phyloP scores from a whole-genome alignment of 495 filamentous ascomycete species.

The Delitschia confertaspora region DNA sequence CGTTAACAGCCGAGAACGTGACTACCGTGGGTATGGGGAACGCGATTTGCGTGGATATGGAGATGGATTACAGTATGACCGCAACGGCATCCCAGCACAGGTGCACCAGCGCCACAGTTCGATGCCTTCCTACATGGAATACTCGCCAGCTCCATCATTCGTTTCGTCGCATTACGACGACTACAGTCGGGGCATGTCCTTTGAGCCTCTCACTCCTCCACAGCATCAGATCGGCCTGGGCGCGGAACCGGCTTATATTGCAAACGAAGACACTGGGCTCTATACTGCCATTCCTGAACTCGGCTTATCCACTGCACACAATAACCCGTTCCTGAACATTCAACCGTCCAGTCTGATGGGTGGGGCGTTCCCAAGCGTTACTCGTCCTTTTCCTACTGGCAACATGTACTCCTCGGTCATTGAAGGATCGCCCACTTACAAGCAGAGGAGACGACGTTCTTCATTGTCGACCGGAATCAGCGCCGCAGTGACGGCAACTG shows the following conservation, averaged over 20 bases:
- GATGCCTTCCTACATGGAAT: constrained; percentile 96
- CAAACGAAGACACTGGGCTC: constrained; percentile 90
- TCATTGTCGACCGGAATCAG: constrained; percentile 69
- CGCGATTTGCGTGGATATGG: no score
- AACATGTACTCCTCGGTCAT: constrained; percentile 93
- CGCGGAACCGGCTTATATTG: constrained; percentile 89
- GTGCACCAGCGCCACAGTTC: constrained; percentile 86
- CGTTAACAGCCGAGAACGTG: constrained; percentile 69
- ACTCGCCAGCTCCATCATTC: constrained; percentile 94
- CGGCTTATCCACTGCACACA: constrained; percentile 45
- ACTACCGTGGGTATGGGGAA: no score
- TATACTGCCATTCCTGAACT: constrained; percentile 92
- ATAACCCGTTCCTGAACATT: constrained; percentile 83
- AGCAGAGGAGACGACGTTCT: constrained; percentile 86
- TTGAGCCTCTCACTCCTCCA: constrained; percentile 90
- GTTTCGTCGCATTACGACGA: constrained; percentile 95
- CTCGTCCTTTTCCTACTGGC: constrained; percentile 60
- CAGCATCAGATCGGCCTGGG: constrained; percentile 72
- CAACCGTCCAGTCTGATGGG: constrained; percentile 77
- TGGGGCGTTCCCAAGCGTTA: constrained; percentile 58
- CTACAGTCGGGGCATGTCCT: constrained; percentile 94
- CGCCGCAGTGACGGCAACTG: constrained; percentile 47
- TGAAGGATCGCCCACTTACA: constrained; percentile 96
- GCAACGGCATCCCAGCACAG: constrained; percentile 76
- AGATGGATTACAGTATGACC: constrained; percentile 68